Conservation (phyloP, 768 basidiomycete genomes). For the Amanita muscaria region DNA sequence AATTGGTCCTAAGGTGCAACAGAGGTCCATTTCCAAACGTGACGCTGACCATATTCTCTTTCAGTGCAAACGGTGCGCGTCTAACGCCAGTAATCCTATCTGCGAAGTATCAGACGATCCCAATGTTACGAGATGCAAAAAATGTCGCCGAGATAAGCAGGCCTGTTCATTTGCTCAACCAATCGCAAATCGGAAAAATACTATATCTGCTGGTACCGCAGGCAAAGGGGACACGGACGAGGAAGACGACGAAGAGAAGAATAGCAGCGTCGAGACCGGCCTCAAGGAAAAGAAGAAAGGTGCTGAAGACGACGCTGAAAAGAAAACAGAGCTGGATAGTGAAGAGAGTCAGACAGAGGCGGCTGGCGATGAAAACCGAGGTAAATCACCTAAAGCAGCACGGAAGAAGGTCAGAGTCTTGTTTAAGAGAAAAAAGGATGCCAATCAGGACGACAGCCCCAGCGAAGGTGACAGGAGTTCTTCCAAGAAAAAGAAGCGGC, state of each 20-base stretch:
- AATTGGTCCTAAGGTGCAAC: not conserved
- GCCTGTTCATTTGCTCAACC: constrained; percentile 2
- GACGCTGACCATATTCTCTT: too few species aligned
- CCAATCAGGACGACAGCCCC: too few species aligned
- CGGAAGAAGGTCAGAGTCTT: too few species aligned
- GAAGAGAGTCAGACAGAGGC: not conserved
- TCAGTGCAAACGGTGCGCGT: constrained; percentile 5
- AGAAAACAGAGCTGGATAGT: not conserved
- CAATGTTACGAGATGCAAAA: constrained; percentile 1
- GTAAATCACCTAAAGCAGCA: not conserved
- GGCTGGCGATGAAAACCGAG: too few species aligned
- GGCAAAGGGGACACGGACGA: not conserved
- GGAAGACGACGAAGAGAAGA: not conserved
- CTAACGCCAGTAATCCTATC: not conserved
- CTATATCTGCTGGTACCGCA: not conserved
- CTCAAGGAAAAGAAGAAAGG: not conserved
- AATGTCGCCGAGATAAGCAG: constrained; percentile 5
- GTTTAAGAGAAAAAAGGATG: too few species aligned
- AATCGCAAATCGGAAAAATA: not conserved
- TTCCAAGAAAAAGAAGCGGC: too few species aligned
- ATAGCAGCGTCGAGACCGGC: not conserved
- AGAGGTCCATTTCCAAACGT: too few species aligned
- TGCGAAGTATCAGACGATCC: constrained; percentile 2
- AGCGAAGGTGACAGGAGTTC: too few species aligned
- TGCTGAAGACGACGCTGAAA: not conserved